Percentiles rank a stretch among this genome's conserved stretches.
phyloP scores from a whole-genome alignment of 495 filamentous ascomycete genomes.

The Rusavskia elegans region DNA sequence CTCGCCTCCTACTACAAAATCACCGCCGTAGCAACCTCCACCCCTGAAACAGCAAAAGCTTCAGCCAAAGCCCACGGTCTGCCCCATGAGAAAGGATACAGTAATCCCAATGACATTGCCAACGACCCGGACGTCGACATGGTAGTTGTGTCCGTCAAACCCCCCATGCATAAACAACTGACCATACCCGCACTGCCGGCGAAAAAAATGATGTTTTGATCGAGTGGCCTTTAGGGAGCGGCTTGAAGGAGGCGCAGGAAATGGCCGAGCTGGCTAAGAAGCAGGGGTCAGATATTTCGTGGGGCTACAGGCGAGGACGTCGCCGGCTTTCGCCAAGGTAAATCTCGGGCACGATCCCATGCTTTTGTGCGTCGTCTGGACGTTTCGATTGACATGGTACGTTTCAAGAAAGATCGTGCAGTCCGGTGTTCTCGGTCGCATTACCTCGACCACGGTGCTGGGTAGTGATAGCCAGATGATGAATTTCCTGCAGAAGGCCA shows the following conservation, averaged over 20 bases:
- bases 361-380: too few species aligned
- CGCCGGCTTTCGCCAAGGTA: constrained; percentile 3
- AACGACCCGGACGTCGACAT: constrained; percentile 40
- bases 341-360: background rate
- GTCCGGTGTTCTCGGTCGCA: constrained; percentile 6
- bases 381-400: background rate
- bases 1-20: constrained; percentile 29
- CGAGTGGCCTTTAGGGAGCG: constrained; percentile 37
- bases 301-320: constrained; percentile 15
- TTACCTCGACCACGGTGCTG: constrained; percentile 2
- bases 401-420: constrained; percentile 6
- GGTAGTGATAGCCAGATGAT: background rate
- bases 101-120: constrained; percentile 31
- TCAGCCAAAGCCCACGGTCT: constrained; percentile 33
- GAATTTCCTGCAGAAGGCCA: background rate
- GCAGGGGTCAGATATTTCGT: constrained; percentile 29
- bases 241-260: constrained; percentile 21
- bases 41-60: constrained; percentile 26
- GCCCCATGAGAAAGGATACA: constrained; percentile 31
- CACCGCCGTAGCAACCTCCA: constrained; percentile 43
- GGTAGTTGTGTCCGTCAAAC: constrained; percentile 35
- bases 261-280: constrained; percentile 23
- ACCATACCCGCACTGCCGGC: constrained; percentile 31
- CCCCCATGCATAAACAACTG: constrained; percentile 32
- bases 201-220: constrained; percentile 42